phyloP scores from a whole-genome alignment of 768 basidiomycete genomes.

The Auricularia sp. region DNA sequence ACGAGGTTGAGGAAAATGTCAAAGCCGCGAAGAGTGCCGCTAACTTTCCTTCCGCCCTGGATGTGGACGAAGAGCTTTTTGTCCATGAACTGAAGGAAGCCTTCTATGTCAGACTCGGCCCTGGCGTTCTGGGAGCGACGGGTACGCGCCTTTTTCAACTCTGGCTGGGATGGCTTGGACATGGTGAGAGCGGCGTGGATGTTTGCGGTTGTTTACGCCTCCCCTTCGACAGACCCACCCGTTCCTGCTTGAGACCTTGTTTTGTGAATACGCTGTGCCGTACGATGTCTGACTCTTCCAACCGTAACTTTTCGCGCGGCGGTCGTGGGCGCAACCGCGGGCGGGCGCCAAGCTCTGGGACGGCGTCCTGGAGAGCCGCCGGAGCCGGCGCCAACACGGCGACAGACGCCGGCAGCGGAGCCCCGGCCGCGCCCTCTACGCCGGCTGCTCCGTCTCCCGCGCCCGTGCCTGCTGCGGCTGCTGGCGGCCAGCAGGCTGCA shows the following conservation, averaged over 20 bases:
- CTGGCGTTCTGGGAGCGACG: slow-evolving; percentile 2
- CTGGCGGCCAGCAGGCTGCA: background rate
- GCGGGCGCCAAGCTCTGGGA: background rate
- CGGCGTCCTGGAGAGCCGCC: background rate
- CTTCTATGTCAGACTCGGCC: slow-evolving; percentile 1
- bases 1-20: slow-evolving; percentile 98
- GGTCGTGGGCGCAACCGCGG: background rate
- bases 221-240: background rate
- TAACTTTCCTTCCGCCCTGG: slow-evolving; percentile 91
- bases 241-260: background rate
- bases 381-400: background rate
- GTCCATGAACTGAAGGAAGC: slow-evolving; percentile 81
- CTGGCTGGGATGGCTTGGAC: slow-evolving; percentile 94
- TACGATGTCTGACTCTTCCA: background rate
- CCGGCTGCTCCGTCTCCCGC: background rate
- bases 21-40: slow-evolving; percentile 89
- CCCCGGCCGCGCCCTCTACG: background rate
- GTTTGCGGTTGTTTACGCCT: background rate
- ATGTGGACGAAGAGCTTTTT: slow-evolving; percentile 91
- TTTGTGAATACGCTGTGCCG: background rate
- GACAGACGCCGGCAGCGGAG: background rate
- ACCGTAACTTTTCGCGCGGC: background rate
- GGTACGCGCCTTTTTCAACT: slow-evolving; percentile 86
- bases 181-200: slow-evolving; percentile 29
- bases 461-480: background rate